Conservation (phyloP, 768 basidiomycete species). For the Daedaleopsis nitida region DNA sequence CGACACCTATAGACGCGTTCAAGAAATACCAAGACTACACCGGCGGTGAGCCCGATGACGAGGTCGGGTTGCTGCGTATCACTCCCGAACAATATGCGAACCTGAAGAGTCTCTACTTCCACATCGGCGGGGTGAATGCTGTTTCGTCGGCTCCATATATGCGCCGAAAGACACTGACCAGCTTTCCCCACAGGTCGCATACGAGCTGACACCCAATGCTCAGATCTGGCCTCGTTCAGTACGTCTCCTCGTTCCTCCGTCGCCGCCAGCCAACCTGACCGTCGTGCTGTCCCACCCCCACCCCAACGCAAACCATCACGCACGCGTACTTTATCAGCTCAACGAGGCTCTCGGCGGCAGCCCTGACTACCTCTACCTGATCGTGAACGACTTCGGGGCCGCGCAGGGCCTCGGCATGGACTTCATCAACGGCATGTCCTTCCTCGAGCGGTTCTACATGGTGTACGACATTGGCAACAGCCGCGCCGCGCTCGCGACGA, state of each 20-base stretch:
- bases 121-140: conserved; percentile 10
- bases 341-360: conserved; percentile 33
- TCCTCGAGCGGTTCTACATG: conserved; percentile 40
- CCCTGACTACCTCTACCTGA: conserved; percentile 30
- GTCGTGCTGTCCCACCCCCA: background rate
- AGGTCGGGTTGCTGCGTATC: conserved; percentile 24
- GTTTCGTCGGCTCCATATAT: too few relatives aligned
- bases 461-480: conserved; percentile 36
- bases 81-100: conserved; percentile 30
- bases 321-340: conserved; percentile 26
- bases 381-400: conserved; percentile 32
- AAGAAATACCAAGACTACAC: conserved; percentile 28
- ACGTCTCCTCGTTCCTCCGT: conserved; percentile 4
- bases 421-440: conserved; percentile 39
- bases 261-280: background rate
- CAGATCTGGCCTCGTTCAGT: conserved; percentile 43
- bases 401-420: conserved; percentile 35
- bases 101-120: conserved; percentile 24
- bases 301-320: too few relatives aligned
- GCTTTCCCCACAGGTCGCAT: conserved; percentile 27
- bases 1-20: conserved; percentile 29
- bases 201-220: conserved; percentile 44
- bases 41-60: conserved; percentile 29
- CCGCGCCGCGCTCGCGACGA: conserved; percentile 38
- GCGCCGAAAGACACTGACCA: background rate